These are phyloP conservation scores for Auriscalpium vulgare DNA, from an alignment of 768 basidiomycete genomes.

Conservation along the genomic window DNA sequence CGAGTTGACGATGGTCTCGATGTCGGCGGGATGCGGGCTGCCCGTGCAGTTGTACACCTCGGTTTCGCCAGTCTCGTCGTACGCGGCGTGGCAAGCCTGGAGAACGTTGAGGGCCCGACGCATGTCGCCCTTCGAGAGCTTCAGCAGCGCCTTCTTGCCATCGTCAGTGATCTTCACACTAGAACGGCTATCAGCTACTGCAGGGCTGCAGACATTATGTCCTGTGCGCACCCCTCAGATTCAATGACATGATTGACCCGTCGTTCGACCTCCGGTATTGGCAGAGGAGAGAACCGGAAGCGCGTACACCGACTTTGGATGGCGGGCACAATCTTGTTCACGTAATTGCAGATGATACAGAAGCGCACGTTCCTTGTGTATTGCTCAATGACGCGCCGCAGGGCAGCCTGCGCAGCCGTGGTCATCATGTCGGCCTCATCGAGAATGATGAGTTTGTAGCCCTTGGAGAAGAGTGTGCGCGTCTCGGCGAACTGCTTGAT, in stretches of 20 bases:
- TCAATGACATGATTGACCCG: conserved; percentile 72
- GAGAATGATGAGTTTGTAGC: conserved; percentile 95
- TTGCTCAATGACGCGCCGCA: conserved; percentile 95
- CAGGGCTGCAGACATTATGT: not conserved
- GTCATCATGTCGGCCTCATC: conserved; percentile 99
- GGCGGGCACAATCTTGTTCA: conserved; percentile 97
- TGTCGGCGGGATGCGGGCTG: conserved; percentile 90
- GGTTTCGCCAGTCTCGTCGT: conserved; percentile 78
- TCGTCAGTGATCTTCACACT: conserved; percentile 85
- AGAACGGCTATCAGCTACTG: conserved; percentile 1
- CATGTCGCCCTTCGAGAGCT: conserved; percentile 97
- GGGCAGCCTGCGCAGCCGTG: conserved; percentile 90
- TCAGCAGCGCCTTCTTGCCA: conserved; percentile 83
- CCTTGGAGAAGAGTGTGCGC: conserved; percentile 82
- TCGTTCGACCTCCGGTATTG: conserved; percentile 78
- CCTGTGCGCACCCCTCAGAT: conserved; percentile 61
- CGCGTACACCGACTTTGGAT: conserved; percentile 98
- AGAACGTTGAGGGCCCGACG: conserved; percentile 90
- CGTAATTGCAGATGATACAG: conserved; percentile 99
- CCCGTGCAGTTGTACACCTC: conserved; percentile 97
- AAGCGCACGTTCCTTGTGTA: conserved; percentile 98
- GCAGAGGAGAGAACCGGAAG: conserved; percentile 93
- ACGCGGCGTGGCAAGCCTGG: conserved; percentile 97
- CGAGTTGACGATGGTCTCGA: conserved; percentile 85
- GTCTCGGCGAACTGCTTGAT: conserved; percentile 99